Evolutionary conservation across 2,329 filamentous ascomycete species (phyloP).

Genomic region (Capronia coronata): DNA sequence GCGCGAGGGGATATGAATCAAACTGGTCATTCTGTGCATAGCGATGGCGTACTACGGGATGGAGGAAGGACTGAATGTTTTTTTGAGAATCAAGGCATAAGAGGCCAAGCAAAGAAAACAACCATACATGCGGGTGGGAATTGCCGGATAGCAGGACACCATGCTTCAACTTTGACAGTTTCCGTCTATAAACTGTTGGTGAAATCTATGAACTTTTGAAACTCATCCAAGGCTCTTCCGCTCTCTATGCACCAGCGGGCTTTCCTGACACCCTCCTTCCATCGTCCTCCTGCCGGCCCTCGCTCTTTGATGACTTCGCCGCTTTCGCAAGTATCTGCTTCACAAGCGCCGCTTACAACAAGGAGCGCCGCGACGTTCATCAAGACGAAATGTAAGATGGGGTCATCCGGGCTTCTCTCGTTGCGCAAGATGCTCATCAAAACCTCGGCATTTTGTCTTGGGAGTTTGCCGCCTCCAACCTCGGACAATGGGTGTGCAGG

Average conservation of each 20-base stretch:
- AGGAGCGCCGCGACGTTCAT: slow-evolving; percentile 89
- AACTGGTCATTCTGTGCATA: neutral
- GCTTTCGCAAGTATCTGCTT: slow-evolving; percentile 75
- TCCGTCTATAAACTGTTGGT: slow-evolving; percentile 50
- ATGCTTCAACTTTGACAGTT: neutral
- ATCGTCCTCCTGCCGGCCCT: slow-evolving; percentile 77
- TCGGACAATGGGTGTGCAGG: slow-evolving; percentile 63
- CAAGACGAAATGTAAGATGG: slow-evolving; percentile 86
- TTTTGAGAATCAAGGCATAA: neutral
- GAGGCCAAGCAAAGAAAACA: neutral
- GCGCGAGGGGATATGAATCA: neutral
- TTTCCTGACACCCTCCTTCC: slow-evolving; percentile 88
- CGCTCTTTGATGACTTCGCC: slow-evolving; percentile 72
- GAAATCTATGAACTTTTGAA: slow-evolving; percentile 74
- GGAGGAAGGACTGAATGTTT: neutral
- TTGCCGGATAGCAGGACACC: neutral
- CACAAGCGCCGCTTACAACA: slow-evolving; percentile 78
- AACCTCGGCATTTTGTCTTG: slow-evolving; percentile 79
- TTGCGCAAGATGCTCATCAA: slow-evolving; percentile 69
- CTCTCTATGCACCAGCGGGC: slow-evolving; percentile 84
- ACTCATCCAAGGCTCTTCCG: slow-evolving; percentile 76
- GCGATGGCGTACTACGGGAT: slow-evolving; percentile 6
- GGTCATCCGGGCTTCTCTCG: slow-evolving; percentile 66
- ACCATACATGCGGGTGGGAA: no score
- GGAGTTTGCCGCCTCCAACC: slow-evolving; percentile 79